Conservation (phyloP, 129 eudicot species). For the Kitagawia praeruptora region DNA sequence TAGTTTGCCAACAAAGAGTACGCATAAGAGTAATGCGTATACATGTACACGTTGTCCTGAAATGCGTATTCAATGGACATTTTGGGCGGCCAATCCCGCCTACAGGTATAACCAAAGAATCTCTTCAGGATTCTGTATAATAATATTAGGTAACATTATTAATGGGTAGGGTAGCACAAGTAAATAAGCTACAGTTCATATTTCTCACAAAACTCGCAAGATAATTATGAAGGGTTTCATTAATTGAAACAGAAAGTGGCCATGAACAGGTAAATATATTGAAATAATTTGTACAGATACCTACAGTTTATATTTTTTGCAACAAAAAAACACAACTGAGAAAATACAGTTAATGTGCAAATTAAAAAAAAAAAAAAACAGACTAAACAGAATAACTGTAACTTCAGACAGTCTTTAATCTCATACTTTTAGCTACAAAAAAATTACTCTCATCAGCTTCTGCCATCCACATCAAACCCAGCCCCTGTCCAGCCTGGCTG, state of each 20-base stretch:
- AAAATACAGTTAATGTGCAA: not conserved
- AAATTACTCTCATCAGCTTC: not conserved
- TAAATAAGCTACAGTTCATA: not conserved
- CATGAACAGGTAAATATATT: not conserved
- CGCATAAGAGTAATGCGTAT: no score
- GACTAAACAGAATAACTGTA: not conserved
- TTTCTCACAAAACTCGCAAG: not conserved
- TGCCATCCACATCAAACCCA: constrained; percentile 71
- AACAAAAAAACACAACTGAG: not conserved
- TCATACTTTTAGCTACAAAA: not conserved
- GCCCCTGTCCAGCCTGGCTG: constrained; percentile 94
- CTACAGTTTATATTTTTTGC: not conserved
- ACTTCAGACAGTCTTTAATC: not conserved
- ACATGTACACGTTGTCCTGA: no score
- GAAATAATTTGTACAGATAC: not conserved
- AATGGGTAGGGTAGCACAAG: no score
- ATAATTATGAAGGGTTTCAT: not conserved
- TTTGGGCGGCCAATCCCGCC: no score
- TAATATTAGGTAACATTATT: no score
- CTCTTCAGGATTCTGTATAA: no score
- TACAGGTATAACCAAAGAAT: no score
- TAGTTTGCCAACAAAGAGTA: no score
- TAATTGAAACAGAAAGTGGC: not conserved
- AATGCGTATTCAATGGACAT: no score
- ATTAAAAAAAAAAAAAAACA: not conserved